Percentiles rank a stretch among this genome's conserved stretches.
phyloP scores from a whole-genome alignment of 805 yeast genomes.

The Candida takata region DNA sequence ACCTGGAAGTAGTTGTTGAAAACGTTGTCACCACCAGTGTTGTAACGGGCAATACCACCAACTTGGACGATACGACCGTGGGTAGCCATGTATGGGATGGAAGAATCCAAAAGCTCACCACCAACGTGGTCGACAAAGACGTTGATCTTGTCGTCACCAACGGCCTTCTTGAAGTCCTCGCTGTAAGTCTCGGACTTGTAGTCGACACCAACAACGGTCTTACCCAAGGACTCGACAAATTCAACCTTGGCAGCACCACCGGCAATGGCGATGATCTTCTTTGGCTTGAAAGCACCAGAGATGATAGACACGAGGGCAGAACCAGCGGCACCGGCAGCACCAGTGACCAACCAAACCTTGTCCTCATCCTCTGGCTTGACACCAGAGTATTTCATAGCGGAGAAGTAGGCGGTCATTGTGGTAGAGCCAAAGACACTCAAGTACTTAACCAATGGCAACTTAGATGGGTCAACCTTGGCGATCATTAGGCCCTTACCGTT shows the following conservation, averaged over 20 bases:
- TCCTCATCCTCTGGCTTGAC: conserved; percentile 32
- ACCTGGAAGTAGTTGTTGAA: conserved; percentile 37
- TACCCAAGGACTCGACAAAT: conserved; percentile 48
- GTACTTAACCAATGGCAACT: conserved; percentile 32
- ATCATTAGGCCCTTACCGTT: conserved; percentile 6
- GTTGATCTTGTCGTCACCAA: conserved; percentile 44
- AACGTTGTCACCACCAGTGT: conserved; percentile 26
- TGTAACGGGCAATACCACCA: conserved; percentile 57
- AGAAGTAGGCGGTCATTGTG: conserved; percentile 55
- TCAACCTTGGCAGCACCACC: conserved; percentile 51
- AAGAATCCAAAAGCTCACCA: conserved; percentile 46
- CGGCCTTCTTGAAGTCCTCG: conserved; percentile 30
- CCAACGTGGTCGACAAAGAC: conserved; percentile 60
- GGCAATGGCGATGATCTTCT: conserved; percentile 53
- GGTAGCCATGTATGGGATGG: conserved; percentile 29
- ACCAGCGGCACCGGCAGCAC: conserved; percentile 77
- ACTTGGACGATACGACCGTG: conserved; percentile 48
- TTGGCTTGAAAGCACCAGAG: conserved; percentile 42
- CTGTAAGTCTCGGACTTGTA: conserved; percentile 39
- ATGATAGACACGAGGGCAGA: conserved; percentile 52
- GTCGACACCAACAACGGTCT: conserved; percentile 44
- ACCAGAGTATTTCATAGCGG: conserved; percentile 43
- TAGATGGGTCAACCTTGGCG: conserved; percentile 12
- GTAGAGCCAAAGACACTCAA: conserved; percentile 49
- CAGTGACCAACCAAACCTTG: conserved; percentile 48